A percentile compares a stretch with the other conserved stretches of the same genome.
These are phyloP conservation scores for Fusarium camptoceras DNA, from an alignment of 2,329 filamentous ascomycete genomes.

Conservation along the genomic window DNA sequence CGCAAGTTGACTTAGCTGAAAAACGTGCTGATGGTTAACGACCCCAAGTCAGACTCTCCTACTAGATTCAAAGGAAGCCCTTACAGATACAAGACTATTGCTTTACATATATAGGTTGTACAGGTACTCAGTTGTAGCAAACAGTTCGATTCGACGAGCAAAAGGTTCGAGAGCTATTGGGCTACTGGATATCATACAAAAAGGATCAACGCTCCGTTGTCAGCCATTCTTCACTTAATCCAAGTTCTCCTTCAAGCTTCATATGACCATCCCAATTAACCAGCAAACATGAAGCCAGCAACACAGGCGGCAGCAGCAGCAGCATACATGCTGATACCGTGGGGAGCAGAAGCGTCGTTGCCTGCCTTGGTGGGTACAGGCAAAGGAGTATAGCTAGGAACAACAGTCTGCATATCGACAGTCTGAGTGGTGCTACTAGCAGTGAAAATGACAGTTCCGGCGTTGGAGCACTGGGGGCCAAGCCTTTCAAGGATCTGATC, in stretches of 20 bases:
- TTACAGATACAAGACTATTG: too few relatives aligned
- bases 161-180: not conserved
- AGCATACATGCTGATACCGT: not conserved
- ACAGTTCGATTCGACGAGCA: not conserved
- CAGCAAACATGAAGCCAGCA: constrained; percentile 21
- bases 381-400: not conserved
- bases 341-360: not conserved
- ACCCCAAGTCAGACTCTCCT: too few relatives aligned
- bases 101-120: too few relatives aligned
- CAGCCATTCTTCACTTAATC: not conserved
- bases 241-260: too few relatives aligned
- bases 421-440: constrained; percentile 20
- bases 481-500: not conserved
- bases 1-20: too few relatives aligned
- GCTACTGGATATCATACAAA: constrained; percentile 21
- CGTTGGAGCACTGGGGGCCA: constrained; percentile 2
- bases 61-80: too few relatives aligned
- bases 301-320: constrained; percentile 15
- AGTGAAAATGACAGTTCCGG: constrained; percentile 19
- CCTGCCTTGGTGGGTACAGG: not conserved
- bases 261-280: not conserved
- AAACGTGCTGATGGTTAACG: too few relatives aligned
- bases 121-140: too few relatives aligned
- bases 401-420: constrained; percentile 11
- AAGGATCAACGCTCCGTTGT: not conserved